phyloP scores from a whole-genome alignment of 2,329 filamentous ascomycete species.

The Seiridium unicorne region DNA sequence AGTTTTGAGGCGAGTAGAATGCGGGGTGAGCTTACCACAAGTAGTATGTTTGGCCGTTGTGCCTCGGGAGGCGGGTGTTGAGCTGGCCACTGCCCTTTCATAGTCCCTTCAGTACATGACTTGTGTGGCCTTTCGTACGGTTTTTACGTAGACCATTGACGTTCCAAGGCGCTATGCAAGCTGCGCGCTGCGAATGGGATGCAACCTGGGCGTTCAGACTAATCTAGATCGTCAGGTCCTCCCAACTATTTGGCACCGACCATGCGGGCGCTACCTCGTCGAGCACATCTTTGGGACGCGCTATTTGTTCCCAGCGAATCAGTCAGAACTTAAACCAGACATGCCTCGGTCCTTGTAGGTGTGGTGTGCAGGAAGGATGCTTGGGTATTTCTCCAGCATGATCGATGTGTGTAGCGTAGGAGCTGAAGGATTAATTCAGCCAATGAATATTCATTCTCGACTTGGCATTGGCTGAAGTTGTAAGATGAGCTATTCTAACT shows the following conservation, averaged over 20 bases:
- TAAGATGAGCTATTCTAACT: background rate
- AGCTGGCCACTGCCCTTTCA: background rate
- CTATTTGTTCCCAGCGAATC: background rate
- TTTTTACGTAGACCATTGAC: background rate
- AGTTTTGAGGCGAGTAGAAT: background rate
- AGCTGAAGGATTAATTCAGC: no score
- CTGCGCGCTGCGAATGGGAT: background rate
- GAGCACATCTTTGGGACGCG: background rate
- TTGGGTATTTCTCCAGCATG: background rate
- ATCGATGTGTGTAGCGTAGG: background rate
- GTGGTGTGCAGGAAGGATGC: background rate
- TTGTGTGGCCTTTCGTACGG: background rate
- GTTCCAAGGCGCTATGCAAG: background rate
- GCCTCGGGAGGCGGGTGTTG: slow-evolving; percentile 3
- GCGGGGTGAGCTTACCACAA: slow-evolving; percentile 6
- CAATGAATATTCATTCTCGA: no score
- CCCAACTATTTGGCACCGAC: background rate
- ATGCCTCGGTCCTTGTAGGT: background rate
- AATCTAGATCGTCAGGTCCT: background rate
- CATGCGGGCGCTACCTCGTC: background rate
- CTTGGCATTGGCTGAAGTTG: background rate
- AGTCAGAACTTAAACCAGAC: background rate
- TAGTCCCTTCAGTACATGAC: background rate
- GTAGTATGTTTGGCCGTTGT: background rate
- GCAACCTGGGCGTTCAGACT: no score